These are phyloP conservation scores for Tilletia caries DNA, from an alignment of 1,284 basidiomycete species.

Conservation along the genomic window DNA sequence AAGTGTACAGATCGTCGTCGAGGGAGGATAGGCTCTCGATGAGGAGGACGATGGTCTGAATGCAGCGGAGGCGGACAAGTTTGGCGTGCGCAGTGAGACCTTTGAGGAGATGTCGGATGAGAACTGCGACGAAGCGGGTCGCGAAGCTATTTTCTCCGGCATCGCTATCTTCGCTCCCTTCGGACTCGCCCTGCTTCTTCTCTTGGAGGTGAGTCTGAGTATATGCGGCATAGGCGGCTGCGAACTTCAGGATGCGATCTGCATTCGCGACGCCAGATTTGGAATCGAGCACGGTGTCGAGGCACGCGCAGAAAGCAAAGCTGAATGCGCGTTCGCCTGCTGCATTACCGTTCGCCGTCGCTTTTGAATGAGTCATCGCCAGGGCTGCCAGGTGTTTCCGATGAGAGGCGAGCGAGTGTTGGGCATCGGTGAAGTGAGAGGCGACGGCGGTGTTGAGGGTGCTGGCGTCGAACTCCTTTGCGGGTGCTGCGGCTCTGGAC, in stretches of 20 bases:
- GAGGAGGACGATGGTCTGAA: constrained; percentile 64
- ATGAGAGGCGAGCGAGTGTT: constrained; percentile 77
- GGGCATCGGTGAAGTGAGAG: constrained; percentile 70
- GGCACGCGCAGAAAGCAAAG: constrained; percentile 61
- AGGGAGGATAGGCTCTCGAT: constrained; percentile 27
- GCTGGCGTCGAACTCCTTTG: neutral
- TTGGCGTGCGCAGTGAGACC: constrained; percentile 89
- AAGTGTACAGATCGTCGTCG: constrained; percentile 76
- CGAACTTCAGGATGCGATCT: constrained; percentile 79
- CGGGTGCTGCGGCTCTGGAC: neutral
- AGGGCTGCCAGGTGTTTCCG: constrained; percentile 86
- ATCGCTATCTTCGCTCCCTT: constrained; percentile 58
- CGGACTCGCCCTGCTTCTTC: constrained; percentile 54
- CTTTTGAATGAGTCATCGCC: constrained; percentile 70
- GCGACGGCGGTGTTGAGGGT: constrained; percentile 15
- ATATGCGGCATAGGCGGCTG: constrained; percentile 73
- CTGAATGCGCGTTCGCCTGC: constrained; percentile 79
- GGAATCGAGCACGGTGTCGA: constrained; percentile 68
- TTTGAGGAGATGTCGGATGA: constrained; percentile 74
- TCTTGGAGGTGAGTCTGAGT: constrained; percentile 40
- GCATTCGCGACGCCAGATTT: constrained; percentile 80
- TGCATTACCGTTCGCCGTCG: constrained; percentile 60
- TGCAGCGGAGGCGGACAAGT: constrained; percentile 73
- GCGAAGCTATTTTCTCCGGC: constrained; percentile 70
- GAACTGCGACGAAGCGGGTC: constrained; percentile 67